Percentiles rank a stretch among this genome's conserved stretches.
phyloP scores from a whole-genome alignment of 495 filamentous ascomycete genomes.

The Annulohypoxylon nitens region DNA sequence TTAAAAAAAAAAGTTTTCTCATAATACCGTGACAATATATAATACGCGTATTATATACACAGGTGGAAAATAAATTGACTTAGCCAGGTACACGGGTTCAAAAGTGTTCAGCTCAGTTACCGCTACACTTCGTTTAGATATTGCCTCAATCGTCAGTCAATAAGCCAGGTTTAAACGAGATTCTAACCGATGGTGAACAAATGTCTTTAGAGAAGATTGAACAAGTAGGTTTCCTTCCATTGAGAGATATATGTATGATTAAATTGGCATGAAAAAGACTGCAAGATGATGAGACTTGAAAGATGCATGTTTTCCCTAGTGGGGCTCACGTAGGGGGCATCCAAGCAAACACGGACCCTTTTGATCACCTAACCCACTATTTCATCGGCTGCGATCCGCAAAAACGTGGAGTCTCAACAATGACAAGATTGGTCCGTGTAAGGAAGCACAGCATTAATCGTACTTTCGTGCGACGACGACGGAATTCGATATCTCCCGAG shows the following conservation, averaged over 20 bases:
- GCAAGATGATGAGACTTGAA: neutral
- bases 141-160: too few species aligned
- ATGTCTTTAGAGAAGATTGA: too few species aligned
- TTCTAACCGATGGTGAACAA: too few species aligned
- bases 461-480: neutral
- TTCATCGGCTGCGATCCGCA: neutral
- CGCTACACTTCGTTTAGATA: too few species aligned
- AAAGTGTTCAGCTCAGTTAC: too few species aligned
- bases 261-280: neutral
- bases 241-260: neutral
- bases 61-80: too few species aligned
- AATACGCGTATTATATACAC: neutral
- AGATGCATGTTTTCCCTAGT: neutral
- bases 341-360: neutral
- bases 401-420: conserved; percentile 3
- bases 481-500: neutral
- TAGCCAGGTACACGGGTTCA: too few species aligned
- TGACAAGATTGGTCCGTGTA: neutral
- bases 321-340: neutral
- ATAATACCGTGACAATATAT: neutral
- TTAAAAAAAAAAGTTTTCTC: neutral
- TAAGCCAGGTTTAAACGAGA: too few species aligned
- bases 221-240: too few species aligned
- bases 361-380: conserved; percentile 8
- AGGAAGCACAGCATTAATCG: neutral